phyloP scores from a whole-genome alignment of 257 asterid species.

The Nicotiana paniculata region DNA sequence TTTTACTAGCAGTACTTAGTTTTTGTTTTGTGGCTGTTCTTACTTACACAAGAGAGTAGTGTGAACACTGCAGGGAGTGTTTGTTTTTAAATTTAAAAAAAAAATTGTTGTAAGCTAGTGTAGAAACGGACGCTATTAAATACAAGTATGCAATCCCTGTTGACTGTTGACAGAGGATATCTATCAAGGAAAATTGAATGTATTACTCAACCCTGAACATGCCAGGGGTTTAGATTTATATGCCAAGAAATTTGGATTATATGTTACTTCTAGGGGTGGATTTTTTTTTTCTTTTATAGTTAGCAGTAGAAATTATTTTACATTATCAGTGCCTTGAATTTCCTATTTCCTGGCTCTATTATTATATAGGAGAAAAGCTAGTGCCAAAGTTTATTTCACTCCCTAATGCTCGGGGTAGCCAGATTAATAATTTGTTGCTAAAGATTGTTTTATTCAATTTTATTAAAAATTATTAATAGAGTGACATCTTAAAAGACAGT shows the following conservation, averaged over 20 bases:
- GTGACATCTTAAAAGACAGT: background rate
- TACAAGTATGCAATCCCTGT: constrained; percentile 2
- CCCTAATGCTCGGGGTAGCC: background rate
- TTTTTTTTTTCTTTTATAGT: background rate
- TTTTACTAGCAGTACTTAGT: constrained; percentile 5
- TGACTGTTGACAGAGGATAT: background rate
- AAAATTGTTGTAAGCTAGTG: constrained; percentile 15
- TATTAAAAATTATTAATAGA: background rate
- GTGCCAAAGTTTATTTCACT: too few species aligned
- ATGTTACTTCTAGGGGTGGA: too few species aligned
- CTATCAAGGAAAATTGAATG: constrained; percentile 6
- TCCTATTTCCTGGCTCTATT: background rate
- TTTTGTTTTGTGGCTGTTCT: constrained; percentile 23
- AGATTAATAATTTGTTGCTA: background rate
- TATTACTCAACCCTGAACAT: background rate
- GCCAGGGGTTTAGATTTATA: background rate
- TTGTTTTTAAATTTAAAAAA: background rate
- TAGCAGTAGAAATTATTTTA: background rate
- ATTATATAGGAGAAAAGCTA: background rate
- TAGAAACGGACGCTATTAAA: constrained; percentile 16
- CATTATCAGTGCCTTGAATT: background rate
- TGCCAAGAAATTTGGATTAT: background rate
- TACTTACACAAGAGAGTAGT: constrained; percentile 18
- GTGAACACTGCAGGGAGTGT: constrained; percentile 12
- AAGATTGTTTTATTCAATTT: background rate